These are phyloP conservation scores for Tilletiaria anomala DNA, from an alignment of 1,284 basidiomycete species.

Conservation along the genomic window DNA sequence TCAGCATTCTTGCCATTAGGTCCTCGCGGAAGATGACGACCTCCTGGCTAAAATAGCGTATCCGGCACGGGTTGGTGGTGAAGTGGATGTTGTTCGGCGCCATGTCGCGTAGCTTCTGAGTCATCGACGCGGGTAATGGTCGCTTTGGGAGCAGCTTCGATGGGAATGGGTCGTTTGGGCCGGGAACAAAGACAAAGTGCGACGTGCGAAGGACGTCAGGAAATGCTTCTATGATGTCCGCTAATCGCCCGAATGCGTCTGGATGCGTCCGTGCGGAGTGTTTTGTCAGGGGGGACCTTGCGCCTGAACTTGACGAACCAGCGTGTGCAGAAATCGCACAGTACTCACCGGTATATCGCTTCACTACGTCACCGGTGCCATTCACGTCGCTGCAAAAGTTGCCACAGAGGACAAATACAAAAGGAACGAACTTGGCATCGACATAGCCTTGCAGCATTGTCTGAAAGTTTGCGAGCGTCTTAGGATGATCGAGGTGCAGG, in stretches of 20 bases:
- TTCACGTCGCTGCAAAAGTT: conserved; percentile 69
- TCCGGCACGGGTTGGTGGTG: conserved; percentile 79
- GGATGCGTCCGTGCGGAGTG: too few species aligned
- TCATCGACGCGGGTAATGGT: conserved; percentile 48
- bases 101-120: conserved; percentile 41
- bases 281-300: too few species aligned
- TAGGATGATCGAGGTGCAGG: conserved; percentile 78
- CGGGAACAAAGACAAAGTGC: conserved; percentile 87
- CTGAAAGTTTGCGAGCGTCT: conserved; percentile 61
- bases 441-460: conserved; percentile 84
- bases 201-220: conserved; percentile 60
- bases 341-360: conserved; percentile 66
- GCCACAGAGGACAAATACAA: conserved; percentile 76
- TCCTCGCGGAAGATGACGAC: conserved; percentile 88
- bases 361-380: too few species aligned
- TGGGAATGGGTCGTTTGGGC: conserved; percentile 65
- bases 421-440: conserved; percentile 64
- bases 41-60: conserved; percentile 91
- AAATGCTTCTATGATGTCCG: conserved; percentile 67
- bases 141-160: conserved; percentile 58
- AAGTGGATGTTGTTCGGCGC: conserved; percentile 43
- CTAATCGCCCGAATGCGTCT: conserved; percentile 75
- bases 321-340: background rate
- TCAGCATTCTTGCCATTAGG: conserved; percentile 78
- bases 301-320: too few species aligned